A percentile compares a stretch with the other conserved stretches of the same genome.
Evolutionary conservation across 768 basidiomycete species (phyloP).

Genomic region (Xerocomus spinulosus): DNA sequence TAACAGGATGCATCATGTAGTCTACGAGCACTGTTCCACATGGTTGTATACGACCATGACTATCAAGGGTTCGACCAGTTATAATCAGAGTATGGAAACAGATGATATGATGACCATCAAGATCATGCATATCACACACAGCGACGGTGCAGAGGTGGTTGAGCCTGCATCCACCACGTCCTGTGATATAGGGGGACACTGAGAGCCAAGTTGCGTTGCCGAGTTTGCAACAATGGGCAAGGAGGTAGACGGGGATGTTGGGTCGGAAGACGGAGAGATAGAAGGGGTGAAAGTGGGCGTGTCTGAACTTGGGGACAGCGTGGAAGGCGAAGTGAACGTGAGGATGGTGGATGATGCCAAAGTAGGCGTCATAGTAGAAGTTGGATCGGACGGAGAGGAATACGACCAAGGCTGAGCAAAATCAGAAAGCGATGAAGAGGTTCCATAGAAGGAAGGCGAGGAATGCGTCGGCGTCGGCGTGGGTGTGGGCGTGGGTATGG

Average conservation of each 20-base stretch:
- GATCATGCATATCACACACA: slow-evolving; percentile 19
- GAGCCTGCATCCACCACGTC: slow-evolving; percentile 6
- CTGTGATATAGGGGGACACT: slow-evolving; percentile 16
- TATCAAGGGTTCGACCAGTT: not conserved
- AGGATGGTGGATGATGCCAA: not conserved
- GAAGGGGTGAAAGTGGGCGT: not conserved
- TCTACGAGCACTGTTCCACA: no score
- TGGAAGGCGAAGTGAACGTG: not conserved
- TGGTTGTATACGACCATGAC: no score
- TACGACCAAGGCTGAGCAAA: not conserved
- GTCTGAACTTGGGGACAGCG: slow-evolving; percentile 1
- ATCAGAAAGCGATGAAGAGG: not conserved
- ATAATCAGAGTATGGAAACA: slow-evolving; percentile 21
- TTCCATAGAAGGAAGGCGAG: not conserved
- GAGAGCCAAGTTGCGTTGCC: slow-evolving; percentile 20
- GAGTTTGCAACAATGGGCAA: slow-evolving; percentile 7
- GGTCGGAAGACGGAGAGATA: not conserved
- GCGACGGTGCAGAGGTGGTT: slow-evolving; percentile 4
- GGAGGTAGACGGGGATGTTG: not conserved
- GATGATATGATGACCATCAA: slow-evolving; percentile 26
- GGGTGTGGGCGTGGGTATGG: not conserved
- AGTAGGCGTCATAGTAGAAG: not conserved
- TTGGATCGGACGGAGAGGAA: not conserved
- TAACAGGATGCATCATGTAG: not conserved
- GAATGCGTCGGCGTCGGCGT: not conserved